These are phyloP conservation scores for Gossypium sturtianum DNA, from an alignment of 345 rosid genomes.

Conservation along the genomic window DNA sequence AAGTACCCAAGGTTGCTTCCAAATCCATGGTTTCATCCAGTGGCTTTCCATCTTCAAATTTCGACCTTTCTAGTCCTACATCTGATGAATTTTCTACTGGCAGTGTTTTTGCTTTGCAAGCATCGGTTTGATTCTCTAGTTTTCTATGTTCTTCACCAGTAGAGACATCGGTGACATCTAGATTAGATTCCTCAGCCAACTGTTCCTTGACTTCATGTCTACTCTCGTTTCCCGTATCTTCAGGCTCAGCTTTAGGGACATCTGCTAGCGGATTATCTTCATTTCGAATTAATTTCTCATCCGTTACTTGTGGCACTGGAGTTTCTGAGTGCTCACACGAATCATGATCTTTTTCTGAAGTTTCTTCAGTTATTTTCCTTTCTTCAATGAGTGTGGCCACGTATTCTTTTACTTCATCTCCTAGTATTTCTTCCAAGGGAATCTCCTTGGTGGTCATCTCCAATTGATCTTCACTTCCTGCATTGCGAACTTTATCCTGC, in stretches of 20 bases:
- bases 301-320: constrained; percentile 2
- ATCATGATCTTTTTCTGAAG: not conserved
- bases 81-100: not conserved
- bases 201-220: constrained; percentile 2
- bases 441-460: not conserved
- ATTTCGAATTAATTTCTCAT: not conserved
- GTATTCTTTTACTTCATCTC: constrained; percentile 14
- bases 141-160: constrained; percentile 10
- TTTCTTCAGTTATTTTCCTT: constrained; percentile 11
- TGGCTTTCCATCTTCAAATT: constrained; percentile 13
- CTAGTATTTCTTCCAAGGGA: not conserved
- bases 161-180: constrained; percentile 7
- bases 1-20: not conserved
- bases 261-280: constrained; percentile 10
- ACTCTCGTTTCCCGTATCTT: constrained; percentile 5
- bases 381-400: constrained; percentile 12
- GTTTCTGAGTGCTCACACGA: constrained; percentile 10
- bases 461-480: constrained; percentile 1
- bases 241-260: constrained; percentile 14
- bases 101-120: not conserved
- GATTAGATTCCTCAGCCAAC: constrained; percentile 10
- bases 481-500: constrained; percentile 8
- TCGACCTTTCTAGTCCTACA: not conserved
- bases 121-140: constrained; percentile 1
- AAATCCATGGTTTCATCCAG: constrained; percentile 10